Conservation (phyloP, 768 basidiomycete genomes). For the Hemileccinum rubropunctum region DNA sequence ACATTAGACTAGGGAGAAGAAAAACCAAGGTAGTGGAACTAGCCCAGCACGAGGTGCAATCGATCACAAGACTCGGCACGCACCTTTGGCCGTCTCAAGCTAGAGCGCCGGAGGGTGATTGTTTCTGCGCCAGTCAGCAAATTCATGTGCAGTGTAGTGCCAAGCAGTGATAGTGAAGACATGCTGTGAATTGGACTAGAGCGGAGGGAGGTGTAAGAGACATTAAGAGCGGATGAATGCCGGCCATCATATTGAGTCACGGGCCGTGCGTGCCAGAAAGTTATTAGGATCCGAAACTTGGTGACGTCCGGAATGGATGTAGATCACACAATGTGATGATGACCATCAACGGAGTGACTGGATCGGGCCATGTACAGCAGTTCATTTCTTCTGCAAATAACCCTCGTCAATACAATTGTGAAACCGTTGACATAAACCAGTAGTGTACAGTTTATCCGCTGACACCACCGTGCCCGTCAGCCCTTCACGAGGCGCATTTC, state of each 20-base stretch:
- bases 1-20: slow-evolving; percentile 22
- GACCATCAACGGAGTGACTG: not conserved
- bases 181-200: not conserved
- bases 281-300: slow-evolving; percentile 13
- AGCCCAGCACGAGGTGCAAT: slow-evolving; percentile 36
- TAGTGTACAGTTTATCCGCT: slow-evolving; percentile 8
- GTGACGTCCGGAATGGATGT: slow-evolving; percentile 7
- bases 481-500: slow-evolving; percentile 18
- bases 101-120: slow-evolving; percentile 3
- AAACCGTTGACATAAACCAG: slow-evolving; percentile 28
- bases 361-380: slow-evolving; percentile 10
- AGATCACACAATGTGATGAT: no score
- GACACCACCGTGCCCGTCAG: slow-evolving; percentile 4
- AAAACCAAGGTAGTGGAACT: slow-evolving; percentile 28
- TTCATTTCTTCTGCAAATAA: not conserved
- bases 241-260: slow-evolving; percentile 9
- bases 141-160: slow-evolving; percentile 17
- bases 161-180: slow-evolving; percentile 4
- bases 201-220: slow-evolving; percentile 2
- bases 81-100: slow-evolving; percentile 6
- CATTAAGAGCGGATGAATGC: slow-evolving; percentile 7
- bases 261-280: slow-evolving; percentile 10
- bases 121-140: not conserved
- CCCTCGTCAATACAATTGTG: slow-evolving; percentile 7
- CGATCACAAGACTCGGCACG: slow-evolving; percentile 22